Base-by-base conservation (phyloP, 2,329 filamentous ascomycete genomes). In the Colletotrichum costaricense region DNA sequence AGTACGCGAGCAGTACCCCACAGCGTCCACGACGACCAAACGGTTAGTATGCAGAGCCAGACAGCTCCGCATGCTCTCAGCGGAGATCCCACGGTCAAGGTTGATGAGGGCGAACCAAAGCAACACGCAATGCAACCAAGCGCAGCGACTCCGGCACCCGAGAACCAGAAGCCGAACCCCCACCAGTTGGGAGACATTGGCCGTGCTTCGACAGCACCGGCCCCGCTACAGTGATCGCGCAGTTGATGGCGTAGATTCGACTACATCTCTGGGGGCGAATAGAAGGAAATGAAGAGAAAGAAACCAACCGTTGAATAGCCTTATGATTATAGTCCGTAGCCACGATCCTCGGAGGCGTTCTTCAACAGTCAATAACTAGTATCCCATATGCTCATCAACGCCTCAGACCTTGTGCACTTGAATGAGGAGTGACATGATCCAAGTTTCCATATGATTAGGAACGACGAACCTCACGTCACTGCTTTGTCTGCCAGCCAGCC, bases 21-120 rank as follows among this genome's bases (percentile, higher is more conserved):
- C 24, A 19, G 38, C 46, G 30, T 55, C 55, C 56, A 73, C 30
- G 64, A 72, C 16, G 69, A 72, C 64, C 30, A 19, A 11, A 57
- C 52, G 46, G 35, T 56, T 26, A 26, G n/a, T 9, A 63, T 63
- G 7, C 52, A 58, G 14, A 52, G 35, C 28, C 52, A 58, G 35
- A 22, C 59, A 49, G 26, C 59, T 46, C 14, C 35, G 5, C 67
- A 69, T 22, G 19, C 58, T 16, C 52, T 64, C 24, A 30, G 49
- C 22, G 35, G n/a, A 28, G 67, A 69, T 46, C 14, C 28, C 2
- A 42, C 12, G 12, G 42, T 63, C 19, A 63, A 69, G 12, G 58
- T 42, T 55, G 35, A 66, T 12, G n/a, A 35, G 30, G 64, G 28
- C 28, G 52, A 58, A 7, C 46, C 58, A 24, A 42, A 63, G 52